Conservation (phyloP, 31 red algal species). For the Odonthalia washingtoniensis region DNA sequence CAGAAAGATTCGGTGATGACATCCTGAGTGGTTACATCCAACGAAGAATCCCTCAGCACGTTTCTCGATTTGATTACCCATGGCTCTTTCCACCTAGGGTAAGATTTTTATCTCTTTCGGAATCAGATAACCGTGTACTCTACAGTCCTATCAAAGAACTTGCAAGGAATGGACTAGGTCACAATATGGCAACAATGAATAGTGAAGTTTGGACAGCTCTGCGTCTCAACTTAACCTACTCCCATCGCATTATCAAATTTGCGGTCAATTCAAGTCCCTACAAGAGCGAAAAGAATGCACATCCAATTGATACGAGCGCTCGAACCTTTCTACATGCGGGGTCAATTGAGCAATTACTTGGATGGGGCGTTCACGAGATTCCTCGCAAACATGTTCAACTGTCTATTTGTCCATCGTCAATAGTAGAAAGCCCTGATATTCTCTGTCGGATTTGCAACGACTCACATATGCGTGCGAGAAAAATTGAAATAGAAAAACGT, state of each 20-base stretch:
- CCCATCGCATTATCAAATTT: constrained; percentile 58
- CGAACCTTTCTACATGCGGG: background rate
- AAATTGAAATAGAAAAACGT: background rate
- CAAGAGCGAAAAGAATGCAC: background rate
- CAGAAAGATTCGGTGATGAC: no score
- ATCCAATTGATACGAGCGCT: background rate
- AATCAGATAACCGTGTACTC: constrained; percentile 59
- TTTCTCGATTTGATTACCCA: constrained; percentile 39
- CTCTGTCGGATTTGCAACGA: constrained; percentile 44
- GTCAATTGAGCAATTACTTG: constrained; percentile 75
- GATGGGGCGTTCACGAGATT: constrained; percentile 67
- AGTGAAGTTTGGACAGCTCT: constrained; percentile 58
- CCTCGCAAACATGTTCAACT: constrained; percentile 52
- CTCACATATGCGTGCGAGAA: background rate
- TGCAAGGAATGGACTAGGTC: constrained; percentile 68
- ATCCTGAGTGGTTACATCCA: no score
- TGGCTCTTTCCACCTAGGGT: constrained; percentile 47
- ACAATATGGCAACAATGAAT: constrained; percentile 57
- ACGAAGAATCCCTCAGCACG: background rate
- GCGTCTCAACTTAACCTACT: constrained; percentile 62
- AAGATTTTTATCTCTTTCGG: constrained; percentile 25
- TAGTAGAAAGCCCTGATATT: background rate
- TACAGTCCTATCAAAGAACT: constrained; percentile 56
- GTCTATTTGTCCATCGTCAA: constrained; percentile 21
- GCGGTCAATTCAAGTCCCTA: constrained; percentile 7